phyloP scores from a whole-genome alignment of 768 basidiomycete genomes.

The Piloderma croceum region DNA sequence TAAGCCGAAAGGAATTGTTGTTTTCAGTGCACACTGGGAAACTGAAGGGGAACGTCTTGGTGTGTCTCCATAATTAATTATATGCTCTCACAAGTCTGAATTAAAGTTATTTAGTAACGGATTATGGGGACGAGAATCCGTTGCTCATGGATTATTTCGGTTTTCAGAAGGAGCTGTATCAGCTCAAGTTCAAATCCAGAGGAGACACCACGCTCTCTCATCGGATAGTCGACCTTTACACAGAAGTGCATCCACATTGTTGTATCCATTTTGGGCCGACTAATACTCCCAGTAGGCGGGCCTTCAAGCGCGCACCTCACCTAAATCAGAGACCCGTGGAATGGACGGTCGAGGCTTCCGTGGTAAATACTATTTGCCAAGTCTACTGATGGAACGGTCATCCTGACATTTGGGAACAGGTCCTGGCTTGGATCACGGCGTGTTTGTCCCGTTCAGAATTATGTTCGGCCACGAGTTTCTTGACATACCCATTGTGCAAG shows the following conservation, averaged over 20 bases:
- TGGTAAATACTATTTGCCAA: too few species aligned
- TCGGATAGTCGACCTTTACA: constrained; percentile 56
- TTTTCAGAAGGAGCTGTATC: constrained; percentile 54
- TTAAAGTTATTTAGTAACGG: constrained; percentile 50
- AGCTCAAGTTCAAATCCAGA: constrained; percentile 60
- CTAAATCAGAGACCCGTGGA: constrained; percentile 51
- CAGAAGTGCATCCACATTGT: constrained; percentile 33
- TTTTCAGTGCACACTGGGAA: constrained; percentile 84
- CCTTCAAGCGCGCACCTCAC: constrained; percentile 43
- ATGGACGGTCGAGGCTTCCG: constrained; percentile 61
- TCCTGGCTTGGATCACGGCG: constrained; percentile 72
- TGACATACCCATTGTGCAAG: constrained; percentile 65
- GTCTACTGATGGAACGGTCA: too few species aligned
- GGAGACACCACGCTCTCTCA: constrained; percentile 55
- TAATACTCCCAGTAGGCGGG: constrained; percentile 37
- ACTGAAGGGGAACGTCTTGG: constrained; percentile 53
- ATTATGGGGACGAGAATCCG: constrained; percentile 74
- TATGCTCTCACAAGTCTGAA: background rate
- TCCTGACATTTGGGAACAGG: too few species aligned
- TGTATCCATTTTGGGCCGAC: background rate
- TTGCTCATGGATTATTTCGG: constrained; percentile 72
- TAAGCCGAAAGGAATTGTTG: constrained; percentile 70
- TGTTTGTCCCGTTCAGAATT: constrained; percentile 71
- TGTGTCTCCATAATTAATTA: constrained; percentile 18
- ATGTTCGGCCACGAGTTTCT: constrained; percentile 70